A percentile compares a stretch with the other conserved stretches of the same genome.
Conservation (phyloP, 805 yeast species). For the Cyberlindnera xylosilytica region DNA sequence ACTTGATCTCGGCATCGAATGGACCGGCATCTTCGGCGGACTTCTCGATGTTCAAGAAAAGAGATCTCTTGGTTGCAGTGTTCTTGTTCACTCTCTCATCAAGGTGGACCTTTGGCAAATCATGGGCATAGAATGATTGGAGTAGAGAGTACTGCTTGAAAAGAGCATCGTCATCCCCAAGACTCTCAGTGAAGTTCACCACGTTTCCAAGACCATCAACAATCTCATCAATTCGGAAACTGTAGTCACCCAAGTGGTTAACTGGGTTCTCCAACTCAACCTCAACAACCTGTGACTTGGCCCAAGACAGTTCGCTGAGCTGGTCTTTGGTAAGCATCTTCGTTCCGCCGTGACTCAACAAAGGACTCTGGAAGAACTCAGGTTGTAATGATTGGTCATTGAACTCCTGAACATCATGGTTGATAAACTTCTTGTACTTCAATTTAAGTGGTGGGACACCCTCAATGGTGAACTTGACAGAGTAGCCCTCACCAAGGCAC, state of each 20-base stretch:
- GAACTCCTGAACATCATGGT: constrained; percentile 32
- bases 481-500: constrained; percentile 62
- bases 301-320: constrained; percentile 40
- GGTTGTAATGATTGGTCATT: constrained; percentile 49
- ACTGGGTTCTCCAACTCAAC: constrained; percentile 42
- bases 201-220: constrained; percentile 67
- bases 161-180: constrained; percentile 26
- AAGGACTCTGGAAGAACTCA: constrained; percentile 48
- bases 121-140: constrained; percentile 49
- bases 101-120: constrained; percentile 50
- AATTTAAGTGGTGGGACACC: constrained; percentile 81
- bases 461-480: constrained; percentile 48
- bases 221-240: constrained; percentile 54
- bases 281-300: constrained; percentile 39
- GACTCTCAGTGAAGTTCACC: constrained; percentile 38
- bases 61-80: constrained; percentile 37
- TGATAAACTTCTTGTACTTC: constrained; percentile 47
- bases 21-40: constrained; percentile 31
- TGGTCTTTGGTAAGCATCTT: constrained; percentile 31
- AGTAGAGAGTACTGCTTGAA: constrained; percentile 35
- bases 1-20: constrained; percentile 33
- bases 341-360: constrained; percentile 32
- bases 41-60: constrained; percentile 32
- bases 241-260: constrained; percentile 47
- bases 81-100: constrained; percentile 36